A percentile compares a stretch with the other conserved stretches of the same genome.
phyloP scores from a whole-genome alignment of 257 asterid species.

The Solanum ossicruentum region DNA sequence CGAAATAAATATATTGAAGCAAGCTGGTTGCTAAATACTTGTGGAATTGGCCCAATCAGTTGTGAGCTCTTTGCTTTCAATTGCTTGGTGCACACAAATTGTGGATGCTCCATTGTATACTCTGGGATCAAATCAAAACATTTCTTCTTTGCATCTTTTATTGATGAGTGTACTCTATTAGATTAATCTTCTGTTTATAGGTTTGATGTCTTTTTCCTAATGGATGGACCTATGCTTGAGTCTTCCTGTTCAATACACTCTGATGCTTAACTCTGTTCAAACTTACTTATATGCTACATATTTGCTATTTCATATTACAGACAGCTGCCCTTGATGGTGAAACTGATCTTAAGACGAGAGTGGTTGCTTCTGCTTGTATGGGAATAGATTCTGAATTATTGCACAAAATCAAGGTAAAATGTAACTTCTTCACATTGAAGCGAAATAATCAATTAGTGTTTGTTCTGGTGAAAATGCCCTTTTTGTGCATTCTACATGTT shows the following conservation, averaged over 20 bases:
- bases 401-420: constrained; percentile 82
- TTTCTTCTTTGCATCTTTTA: neutral
- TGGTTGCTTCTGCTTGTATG: constrained; percentile 86
- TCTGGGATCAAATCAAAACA: neutral
- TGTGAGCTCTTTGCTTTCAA: neutral
- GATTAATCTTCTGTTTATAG: neutral
- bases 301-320: constrained; percentile 20
- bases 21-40: neutral
- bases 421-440: neutral
- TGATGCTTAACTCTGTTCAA: neutral
- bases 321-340: constrained; percentile 98
- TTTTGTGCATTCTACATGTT: neutral
- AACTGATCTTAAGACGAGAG: constrained; percentile 93
- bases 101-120: neutral
- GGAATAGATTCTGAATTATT: constrained; percentile 86
- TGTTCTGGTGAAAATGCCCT: neutral
- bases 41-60: neutral
- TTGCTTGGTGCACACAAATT: neutral
- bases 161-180: neutral
- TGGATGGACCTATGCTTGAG: neutral
- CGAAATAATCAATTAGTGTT: neutral
- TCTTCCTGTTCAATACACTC: neutral
- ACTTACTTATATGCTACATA: neutral
- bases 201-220: neutral
- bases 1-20: neutral